Conservation (phyloP, 2,329 filamentous ascomycete species). For the Talaromyces sp. region DNA sequence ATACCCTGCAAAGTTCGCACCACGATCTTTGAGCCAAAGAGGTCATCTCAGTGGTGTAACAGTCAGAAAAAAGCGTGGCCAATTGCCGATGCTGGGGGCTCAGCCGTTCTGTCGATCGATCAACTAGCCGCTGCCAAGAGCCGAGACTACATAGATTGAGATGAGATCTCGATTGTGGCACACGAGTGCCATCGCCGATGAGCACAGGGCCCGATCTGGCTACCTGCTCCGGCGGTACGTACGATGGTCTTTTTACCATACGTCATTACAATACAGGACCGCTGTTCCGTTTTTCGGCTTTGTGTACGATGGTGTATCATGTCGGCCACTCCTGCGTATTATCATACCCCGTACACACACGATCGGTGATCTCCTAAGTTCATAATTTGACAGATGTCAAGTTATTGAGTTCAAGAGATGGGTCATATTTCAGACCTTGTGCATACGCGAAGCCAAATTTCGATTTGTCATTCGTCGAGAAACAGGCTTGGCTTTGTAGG, state of each 20-base stretch:
- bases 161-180: slow-evolving; percentile 16
- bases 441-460: background rate
- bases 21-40: background rate
- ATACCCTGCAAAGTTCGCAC: background rate
- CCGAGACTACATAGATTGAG: slow-evolving; percentile 1
- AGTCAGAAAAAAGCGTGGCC: background rate
- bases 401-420: background rate
- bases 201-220: slow-evolving; percentile 7
- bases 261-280: background rate
- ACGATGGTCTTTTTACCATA: background rate
- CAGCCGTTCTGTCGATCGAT: slow-evolving; percentile 1
- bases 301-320: background rate
- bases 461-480: background rate
- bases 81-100: background rate
- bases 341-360: background rate
- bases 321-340: background rate
- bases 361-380: background rate
- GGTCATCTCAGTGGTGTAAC: background rate
- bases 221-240: background rate
- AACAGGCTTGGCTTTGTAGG: background rate
- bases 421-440: background rate
- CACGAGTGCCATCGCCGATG: slow-evolving; percentile 8
- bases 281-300: background rate
- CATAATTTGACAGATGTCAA: background rate
- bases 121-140: slow-evolving; percentile 8